A percentile compares a stretch with the other conserved stretches of the same genome.
phyloP scores from a whole-genome alignment of 1,284 basidiomycete species.

The Sporisorium exsertum region DNA sequence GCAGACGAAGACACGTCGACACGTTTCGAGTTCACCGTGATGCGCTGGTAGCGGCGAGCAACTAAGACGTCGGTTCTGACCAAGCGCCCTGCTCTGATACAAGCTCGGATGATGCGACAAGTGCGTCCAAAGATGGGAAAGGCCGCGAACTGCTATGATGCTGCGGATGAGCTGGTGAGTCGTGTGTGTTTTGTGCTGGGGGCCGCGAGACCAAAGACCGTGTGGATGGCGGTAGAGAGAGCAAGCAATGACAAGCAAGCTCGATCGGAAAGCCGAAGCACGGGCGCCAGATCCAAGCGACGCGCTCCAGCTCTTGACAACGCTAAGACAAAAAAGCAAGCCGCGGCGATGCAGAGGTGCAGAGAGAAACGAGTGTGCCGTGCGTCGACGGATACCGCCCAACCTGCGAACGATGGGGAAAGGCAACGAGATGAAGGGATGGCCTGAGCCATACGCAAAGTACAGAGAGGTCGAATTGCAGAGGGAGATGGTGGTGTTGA shows the following conservation, averaged over 20 bases:
- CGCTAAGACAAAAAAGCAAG: neutral
- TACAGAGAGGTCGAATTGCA: neutral
- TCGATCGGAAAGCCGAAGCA: neutral
- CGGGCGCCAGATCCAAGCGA: neutral
- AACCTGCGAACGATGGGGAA: neutral
- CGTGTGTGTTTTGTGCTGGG: neutral
- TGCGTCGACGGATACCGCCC: neutral
- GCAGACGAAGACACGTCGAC: neutral
- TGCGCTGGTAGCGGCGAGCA: neutral
- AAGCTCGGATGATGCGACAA: neutral
- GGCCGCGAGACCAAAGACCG: conserved; percentile 1
- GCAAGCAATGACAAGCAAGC: neutral
- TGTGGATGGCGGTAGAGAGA: too few relatives aligned
- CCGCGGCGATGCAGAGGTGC: neutral
- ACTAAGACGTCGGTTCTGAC: neutral
- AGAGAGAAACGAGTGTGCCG: neutral
- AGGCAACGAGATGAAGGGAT: neutral
- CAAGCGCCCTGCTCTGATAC: neutral
- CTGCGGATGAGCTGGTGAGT: neutral
- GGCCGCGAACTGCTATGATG: neutral
- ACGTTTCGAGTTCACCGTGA: neutral
- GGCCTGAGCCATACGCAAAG: neutral
- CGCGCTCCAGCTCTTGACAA: neutral
- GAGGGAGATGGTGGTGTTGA: neutral
- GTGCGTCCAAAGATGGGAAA: neutral